Percentiles rank a stretch among this genome's conserved stretches.
Evolutionary conservation across 2,329 filamentous ascomycete species (phyloP).

Genomic region (Colletotrichum tofieldiae): DNA sequence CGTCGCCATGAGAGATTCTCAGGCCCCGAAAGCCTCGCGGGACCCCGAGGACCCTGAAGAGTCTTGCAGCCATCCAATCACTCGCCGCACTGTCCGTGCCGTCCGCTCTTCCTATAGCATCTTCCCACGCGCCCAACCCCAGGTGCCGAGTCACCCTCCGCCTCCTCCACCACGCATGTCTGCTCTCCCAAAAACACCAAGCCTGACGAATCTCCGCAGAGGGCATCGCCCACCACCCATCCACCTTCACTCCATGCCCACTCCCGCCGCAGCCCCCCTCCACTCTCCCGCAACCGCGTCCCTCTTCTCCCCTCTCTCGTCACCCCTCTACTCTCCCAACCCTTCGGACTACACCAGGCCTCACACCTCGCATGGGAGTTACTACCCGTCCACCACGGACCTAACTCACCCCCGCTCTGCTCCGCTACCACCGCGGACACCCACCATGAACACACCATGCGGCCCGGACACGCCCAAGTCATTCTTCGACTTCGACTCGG

Average conservation of each 20-base stretch:
- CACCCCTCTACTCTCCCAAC: constrained; percentile 30
- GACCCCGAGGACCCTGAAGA: constrained; percentile 11
- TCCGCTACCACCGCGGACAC: constrained; percentile 31
- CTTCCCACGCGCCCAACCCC: constrained; percentile 38
- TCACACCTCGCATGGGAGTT: constrained; percentile 35
- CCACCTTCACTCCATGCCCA: constrained; percentile 40
- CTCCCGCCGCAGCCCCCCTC: constrained; percentile 17
- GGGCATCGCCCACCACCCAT: constrained; percentile 40
- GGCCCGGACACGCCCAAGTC: constrained; percentile 30
- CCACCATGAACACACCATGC: constrained; percentile 1
- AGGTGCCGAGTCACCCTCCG: constrained; percentile 21
- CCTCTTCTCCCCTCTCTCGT: constrained; percentile 38
- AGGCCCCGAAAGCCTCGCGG: constrained; percentile 27
- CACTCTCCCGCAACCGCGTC: constrained; percentile 36
- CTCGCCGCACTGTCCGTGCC: constrained; percentile 43
- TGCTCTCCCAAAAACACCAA: constrained; percentile 13
- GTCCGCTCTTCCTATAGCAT: constrained; percentile 44
- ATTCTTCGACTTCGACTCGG: constrained; percentile 44
- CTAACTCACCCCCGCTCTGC: constrained; percentile 42
- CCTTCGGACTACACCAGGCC: constrained; percentile 32
- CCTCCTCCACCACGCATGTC: constrained; percentile 29
- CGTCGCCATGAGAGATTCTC: not conserved
- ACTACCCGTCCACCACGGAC: constrained; percentile 31
- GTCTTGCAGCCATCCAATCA: constrained; percentile 27
- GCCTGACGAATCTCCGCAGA: constrained; percentile 33